These are phyloP conservation scores for Dryadomyces quercivorus DNA, from an alignment of 2,329 filamentous ascomycete genomes.

Conservation along the genomic window DNA sequence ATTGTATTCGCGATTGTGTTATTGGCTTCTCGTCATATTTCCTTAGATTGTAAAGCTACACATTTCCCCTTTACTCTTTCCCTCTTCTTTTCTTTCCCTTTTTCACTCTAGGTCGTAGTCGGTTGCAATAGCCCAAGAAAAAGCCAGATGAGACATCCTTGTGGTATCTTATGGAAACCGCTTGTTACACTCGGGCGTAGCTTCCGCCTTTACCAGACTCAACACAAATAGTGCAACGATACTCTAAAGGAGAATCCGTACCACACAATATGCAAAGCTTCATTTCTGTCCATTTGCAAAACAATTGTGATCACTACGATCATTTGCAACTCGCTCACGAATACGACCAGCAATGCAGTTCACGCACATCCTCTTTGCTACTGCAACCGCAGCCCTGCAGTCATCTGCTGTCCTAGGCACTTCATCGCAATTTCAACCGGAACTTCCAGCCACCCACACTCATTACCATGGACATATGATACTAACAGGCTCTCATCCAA, in stretches of 20 bases:
- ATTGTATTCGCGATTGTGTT: too few relatives aligned
- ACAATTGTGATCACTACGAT: neutral
- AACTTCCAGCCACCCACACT: neutral
- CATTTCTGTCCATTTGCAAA: neutral
- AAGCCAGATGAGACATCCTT: too few relatives aligned
- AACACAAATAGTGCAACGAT: neutral
- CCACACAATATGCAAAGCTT: neutral
- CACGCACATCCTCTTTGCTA: neutral
- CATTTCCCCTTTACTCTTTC: too few relatives aligned
- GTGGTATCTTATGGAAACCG: too few relatives aligned
- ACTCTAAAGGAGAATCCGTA: too few relatives aligned
- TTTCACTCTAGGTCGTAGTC: too few relatives aligned
- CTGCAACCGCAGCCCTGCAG: neutral
- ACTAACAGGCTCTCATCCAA: neutral
- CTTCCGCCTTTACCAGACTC: neutral
- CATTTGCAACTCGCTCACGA: neutral
- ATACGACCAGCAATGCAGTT: neutral
- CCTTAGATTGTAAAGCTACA: too few relatives aligned
- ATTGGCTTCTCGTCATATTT: too few relatives aligned
- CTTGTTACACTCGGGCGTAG: too few relatives aligned
- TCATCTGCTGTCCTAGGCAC: neutral
- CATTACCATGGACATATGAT: neutral
- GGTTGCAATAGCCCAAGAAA: too few relatives aligned
- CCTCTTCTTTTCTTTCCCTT: too few relatives aligned
- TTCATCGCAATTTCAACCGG: neutral